Base-by-base conservation (phyloP, 2,329 filamentous ascomycete genomes). In the Verticillium dahliae region DNA sequence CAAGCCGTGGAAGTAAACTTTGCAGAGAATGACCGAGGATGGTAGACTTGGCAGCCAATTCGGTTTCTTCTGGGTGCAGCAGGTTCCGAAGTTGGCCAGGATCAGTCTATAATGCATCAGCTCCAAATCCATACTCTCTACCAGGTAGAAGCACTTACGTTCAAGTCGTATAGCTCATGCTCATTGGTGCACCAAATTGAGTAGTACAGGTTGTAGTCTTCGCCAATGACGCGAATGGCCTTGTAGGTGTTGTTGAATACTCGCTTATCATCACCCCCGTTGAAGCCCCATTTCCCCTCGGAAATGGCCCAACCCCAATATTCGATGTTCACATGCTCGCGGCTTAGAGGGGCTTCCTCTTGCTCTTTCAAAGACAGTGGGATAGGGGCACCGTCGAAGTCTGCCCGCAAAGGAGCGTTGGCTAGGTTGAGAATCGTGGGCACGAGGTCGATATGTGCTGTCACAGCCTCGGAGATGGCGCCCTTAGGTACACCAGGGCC, bases 181-280 rank as follows among this genome's bases (percentile, higher is more conserved):
- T 80, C 77, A 57, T 77, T 76, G 6, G 70, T 80, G 65, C 80
- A 83, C 79, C 80, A 82, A 2, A 82, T 78, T 0, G 76, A 78
- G 61, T 84, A 85, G 62, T 80, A 79, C 13, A 33, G 54, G 13
- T 56, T 34, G 54, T 56, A 56, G 31, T 34, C 27, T 14, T 34
- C 27, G 27, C 54, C 54, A 18, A 80, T 71, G 0, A 85, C 65
- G 1, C 83, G 77, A 0, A 85, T 59, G 0, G 73, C 76, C 63
- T 85, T 85, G 73, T 85, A 86, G 0, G 82, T 85, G 67, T 85
- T 85, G 62, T 75, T 76, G 6, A 61, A 60, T n/a, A 62, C 60
- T 41, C 61, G 66, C 63, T 67, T 68, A 41, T 62, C 65, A 55
- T 65, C 62, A 14, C 62, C 63, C 35, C 65, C 66, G 35, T 66